Percentiles rank a stretch among this genome's conserved stretches.
These are phyloP conservation scores for Ailanthus altissimus DNA, from an alignment of 345 rosid species.

Conservation along the genomic window DNA sequence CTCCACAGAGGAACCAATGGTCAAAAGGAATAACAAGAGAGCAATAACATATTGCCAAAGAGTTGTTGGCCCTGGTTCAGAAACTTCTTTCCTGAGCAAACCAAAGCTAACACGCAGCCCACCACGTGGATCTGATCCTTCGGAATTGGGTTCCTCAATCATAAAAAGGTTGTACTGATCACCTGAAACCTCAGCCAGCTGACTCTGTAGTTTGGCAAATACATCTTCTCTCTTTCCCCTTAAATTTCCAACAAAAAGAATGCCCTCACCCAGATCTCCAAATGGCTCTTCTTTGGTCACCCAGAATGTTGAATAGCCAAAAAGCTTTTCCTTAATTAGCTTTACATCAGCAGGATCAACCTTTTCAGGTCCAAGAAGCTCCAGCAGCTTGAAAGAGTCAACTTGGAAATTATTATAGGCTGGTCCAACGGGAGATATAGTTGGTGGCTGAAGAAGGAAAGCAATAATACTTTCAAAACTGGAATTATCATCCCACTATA, in stretches of 20 bases:
- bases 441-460: conserved; percentile 56
- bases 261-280: conserved; percentile 90
- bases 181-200: conserved; percentile 61
- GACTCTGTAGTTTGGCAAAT: conserved; percentile 71
- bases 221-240: conserved; percentile 83
- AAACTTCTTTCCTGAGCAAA: conserved; percentile 89
- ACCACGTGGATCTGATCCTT: conserved; percentile 90
- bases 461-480: conserved; percentile 13
- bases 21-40: conserved; percentile 71
- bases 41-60: conserved; percentile 99
- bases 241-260: conserved; percentile 85
- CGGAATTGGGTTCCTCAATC: conserved; percentile 96
- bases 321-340: conserved; percentile 74
- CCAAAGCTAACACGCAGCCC: conserved; percentile 95
- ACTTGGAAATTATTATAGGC: conserved; percentile 73
- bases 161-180: conserved; percentile 85
- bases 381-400: conserved; percentile 89
- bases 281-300: conserved; percentile 96
- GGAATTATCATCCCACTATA: conserved; percentile 7
- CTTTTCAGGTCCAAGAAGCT: conserved; percentile 96
- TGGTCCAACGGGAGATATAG: conserved; percentile 63
- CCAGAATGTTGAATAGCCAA: conserved; percentile 95
- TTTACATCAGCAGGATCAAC: conserved; percentile 87
- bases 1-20: conserved; percentile 90
- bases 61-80: conserved; percentile 94